Base-by-base conservation (phyloP, 23 red algal genomes). In the Pyropia haitanensis region DNA sequence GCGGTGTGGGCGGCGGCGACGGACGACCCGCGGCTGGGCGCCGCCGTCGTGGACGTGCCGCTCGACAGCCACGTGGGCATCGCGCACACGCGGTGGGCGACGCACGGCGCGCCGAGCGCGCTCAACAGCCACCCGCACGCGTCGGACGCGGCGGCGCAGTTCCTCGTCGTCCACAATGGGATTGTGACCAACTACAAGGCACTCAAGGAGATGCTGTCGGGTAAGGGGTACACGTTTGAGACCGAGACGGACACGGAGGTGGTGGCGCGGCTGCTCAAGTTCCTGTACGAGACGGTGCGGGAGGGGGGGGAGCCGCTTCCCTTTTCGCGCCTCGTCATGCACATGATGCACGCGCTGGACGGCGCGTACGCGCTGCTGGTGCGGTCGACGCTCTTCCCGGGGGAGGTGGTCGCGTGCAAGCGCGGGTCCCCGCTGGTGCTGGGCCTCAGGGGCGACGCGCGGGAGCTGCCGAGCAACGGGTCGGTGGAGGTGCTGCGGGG, bases 111-210 rank as follows among this genome's bases (percentile, higher is more conserved):
- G 23, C 85, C 85, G 18, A 67, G 21, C 46, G 64, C 87, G 0
- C 46, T 51, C 57, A 97, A 97, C 58, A 80, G 79, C 51, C 93
- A 97, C 52, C 93, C 93, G 18, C 93, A 97, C 62, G 54, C 59
- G 2, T 90, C 85, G 27, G 84, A 77, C 23, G 27, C 93, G n/a
- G 67, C 32, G 19, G 63, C 63, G 0, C 75, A 97, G 55, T 97
- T 97, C 58, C 70, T 97, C 7, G 93, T 97, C 13, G 93, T 97
- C 8, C 93, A 97, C 66, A 97, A 97, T 65, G 93, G 93, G 27
- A 97, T 97, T 33, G 86, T 97, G 67, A 97, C 93, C 25, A 97
- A 97, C 55, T 88, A 77, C 62, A 76, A 79, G 52, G 74, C 82
- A 12, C 61, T 95, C 49, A 80, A 82, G 66, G 75, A 81, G 56